Percentiles rank a stretch among this genome's conserved stretches.
Evolutionary conservation across 768 basidiomycete genomes (phyloP).

Genomic region (Agaricus subrufescens): DNA sequence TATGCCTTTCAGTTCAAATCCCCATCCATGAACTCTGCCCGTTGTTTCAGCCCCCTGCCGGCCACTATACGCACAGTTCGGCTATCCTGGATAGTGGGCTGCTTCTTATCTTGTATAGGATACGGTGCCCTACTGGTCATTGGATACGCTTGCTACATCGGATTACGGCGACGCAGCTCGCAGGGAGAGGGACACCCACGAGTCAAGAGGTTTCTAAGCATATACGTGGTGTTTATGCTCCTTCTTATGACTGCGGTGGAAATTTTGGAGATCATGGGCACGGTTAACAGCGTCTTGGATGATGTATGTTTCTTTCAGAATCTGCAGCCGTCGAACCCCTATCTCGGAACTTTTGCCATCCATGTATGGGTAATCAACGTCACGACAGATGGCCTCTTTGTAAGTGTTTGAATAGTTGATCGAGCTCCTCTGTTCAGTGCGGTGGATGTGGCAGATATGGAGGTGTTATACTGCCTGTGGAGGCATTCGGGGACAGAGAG

Average conservation of each 20-base stretch:
- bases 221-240: not conserved
- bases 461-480: not conserved
- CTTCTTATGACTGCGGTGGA: not conserved
- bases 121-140: not conserved
- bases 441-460: not conserved
- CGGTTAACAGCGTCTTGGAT: constrained; percentile 1
- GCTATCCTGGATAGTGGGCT: not conserved
- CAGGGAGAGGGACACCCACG: too few species aligned
- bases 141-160: not conserved
- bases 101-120: not conserved
- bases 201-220: not conserved
- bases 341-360: not conserved
- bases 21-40: not conserved
- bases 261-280: not conserved
- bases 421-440: not conserved
- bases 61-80: not conserved
- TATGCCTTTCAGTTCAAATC: too few species aligned
- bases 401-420: not conserved
- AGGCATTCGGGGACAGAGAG: not conserved
- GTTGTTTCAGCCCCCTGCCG: constrained; percentile 15
- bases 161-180: not conserved
- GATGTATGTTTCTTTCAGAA: not conserved
- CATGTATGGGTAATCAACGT: not conserved
- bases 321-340: not conserved
- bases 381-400: constrained; percentile 1